phyloP scores from a whole-genome alignment of 495 filamentous ascomycete species.

The Daldinia grandis region DNA sequence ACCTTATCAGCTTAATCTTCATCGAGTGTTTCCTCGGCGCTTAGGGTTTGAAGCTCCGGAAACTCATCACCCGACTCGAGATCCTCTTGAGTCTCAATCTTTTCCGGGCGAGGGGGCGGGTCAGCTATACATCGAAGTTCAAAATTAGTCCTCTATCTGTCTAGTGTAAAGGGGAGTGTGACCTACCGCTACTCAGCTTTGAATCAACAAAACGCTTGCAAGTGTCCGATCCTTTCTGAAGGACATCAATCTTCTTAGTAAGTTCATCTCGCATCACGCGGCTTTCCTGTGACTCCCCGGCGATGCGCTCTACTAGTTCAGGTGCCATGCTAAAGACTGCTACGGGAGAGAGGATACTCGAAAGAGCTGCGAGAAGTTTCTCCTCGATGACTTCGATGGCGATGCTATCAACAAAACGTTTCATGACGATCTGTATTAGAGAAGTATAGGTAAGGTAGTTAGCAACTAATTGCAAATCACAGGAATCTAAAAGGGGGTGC shows the following conservation, averaged over 20 bases:
- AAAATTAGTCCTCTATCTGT: background rate
- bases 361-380: constrained; percentile 60
- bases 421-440: constrained; percentile 62
- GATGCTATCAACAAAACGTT: constrained; percentile 70
- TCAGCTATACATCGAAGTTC: constrained; percentile 4
- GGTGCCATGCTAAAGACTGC: constrained; percentile 36
- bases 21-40: constrained; percentile 4
- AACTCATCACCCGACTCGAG: constrained; percentile 1
- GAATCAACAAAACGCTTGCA: constrained; percentile 54
- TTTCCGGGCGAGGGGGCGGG: background rate
- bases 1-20: background rate
- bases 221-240: constrained; percentile 58
- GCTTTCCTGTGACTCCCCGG: constrained; percentile 64
- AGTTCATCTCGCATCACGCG: constrained; percentile 59
- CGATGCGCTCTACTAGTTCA: constrained; percentile 59
- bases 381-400: constrained; percentile 66
- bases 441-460: constrained; percentile 28
- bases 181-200: constrained; percentile 26
- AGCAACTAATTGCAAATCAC: constrained; percentile 6
- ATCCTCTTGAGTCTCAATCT: background rate
- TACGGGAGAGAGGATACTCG: constrained; percentile 49
- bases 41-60: background rate
- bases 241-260: constrained; percentile 59
- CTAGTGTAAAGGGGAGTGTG: background rate
- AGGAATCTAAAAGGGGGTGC: constrained; percentile 16